These are phyloP conservation scores for Apiospora kogelbergensis DNA, from an alignment of 2,329 filamentous ascomycete genomes.

Conservation along the genomic window DNA sequence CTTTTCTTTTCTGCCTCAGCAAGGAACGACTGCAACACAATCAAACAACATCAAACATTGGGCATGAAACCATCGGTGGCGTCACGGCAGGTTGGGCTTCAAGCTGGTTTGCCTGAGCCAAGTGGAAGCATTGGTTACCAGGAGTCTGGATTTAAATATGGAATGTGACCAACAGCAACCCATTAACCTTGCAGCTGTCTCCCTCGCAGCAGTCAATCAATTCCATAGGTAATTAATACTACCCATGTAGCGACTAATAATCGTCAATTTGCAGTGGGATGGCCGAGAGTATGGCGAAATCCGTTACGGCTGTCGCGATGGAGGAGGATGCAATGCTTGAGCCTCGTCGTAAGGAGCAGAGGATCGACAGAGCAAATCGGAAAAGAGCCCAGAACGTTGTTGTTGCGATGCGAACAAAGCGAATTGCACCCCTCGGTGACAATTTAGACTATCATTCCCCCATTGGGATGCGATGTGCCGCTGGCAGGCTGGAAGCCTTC, in stretches of 20 bases:
- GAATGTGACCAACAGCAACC: not conserved
- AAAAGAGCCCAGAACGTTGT: not conserved
- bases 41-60: constrained; percentile 5
- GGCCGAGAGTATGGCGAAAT: not conserved
- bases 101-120: not conserved
- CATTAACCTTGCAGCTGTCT: not conserved
- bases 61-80: constrained; percentile 2
- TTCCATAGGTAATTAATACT: not conserved
- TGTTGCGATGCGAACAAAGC: not conserved
- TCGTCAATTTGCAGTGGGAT: not conserved
- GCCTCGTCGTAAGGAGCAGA: not conserved
- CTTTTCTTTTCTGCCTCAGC: not conserved
- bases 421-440: not conserved
- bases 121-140: constrained; percentile 1
- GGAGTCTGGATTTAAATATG: not conserved
- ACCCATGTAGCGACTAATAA: not conserved
- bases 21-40: constrained; percentile 1
- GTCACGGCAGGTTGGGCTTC: not conserved
- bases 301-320: not conserved
- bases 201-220: not conserved
- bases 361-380: not conserved
- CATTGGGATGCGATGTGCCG: not conserved
- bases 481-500: not conserved
- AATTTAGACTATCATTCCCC: not conserved
- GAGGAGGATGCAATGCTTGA: not conserved